Conservation (phyloP, 176 grass and related monocot species). For the Tillandsia fasciculata region DNA sequence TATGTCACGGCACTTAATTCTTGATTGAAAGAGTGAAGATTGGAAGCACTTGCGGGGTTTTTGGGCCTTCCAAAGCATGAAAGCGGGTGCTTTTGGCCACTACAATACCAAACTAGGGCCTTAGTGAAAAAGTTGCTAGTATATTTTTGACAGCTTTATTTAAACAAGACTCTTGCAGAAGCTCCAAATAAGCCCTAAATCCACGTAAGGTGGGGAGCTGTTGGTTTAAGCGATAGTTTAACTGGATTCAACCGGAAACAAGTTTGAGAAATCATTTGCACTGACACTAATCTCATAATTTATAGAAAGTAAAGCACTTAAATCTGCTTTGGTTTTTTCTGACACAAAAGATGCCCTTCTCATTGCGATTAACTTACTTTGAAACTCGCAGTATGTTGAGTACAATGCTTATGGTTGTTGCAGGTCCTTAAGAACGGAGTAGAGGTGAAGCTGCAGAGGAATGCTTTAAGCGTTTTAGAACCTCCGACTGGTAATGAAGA, state of each 20-base stretch:
- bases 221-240: background rate
- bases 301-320: background rate
- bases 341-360: background rate
- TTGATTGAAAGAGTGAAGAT: too few species aligned
- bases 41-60: too few species aligned
- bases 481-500: slow-evolving; percentile 47
- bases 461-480: slow-evolving; percentile 45
- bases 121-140: too few species aligned
- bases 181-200: too few species aligned
- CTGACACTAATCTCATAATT: background rate
- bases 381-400: background rate
- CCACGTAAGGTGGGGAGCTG: too few species aligned
- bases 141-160: too few species aligned
- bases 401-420: background rate
- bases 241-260: background rate
- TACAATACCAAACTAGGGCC: too few species aligned
- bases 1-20: too few species aligned
- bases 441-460: slow-evolving; percentile 45
- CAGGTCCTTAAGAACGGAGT: slow-evolving; percentile 48
- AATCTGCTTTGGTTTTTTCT: background rate
- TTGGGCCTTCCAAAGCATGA: too few species aligned
- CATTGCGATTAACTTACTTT: background rate
- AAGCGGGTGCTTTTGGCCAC: too few species aligned
- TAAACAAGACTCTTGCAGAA: too few species aligned
- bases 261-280: background rate